Evolutionary conservation across 116 monocot species (phyloP), one percentile per base, ranked within the genome.

Genomic region (Cymodocea nodosa): DNA sequence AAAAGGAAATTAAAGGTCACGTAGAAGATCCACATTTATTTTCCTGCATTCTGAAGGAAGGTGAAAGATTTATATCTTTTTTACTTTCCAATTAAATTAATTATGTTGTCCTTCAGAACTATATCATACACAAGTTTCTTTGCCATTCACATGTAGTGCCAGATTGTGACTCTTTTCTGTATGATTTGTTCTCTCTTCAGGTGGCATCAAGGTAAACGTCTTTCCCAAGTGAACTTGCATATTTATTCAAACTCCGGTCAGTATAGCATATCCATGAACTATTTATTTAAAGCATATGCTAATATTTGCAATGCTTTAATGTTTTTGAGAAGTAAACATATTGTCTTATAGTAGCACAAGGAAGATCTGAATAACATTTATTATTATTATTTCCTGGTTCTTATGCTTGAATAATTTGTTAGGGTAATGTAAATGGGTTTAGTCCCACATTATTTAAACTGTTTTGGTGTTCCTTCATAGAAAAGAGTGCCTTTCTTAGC

Each of bases 1-100:
- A 82, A 76, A 85, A 78, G 61, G 73, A 77, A 3, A 74, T 15
- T 14, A 80, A 64, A 54, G 74, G 82, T 49, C 56, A 51, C 55
- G 73, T 70, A 60, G 70, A 72, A 71, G 85, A 84, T 70, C 89
- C 89, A 63, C 89, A 78, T 40, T 51, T 89, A 51, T 89, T 89
- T 18, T 74, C 78, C 63, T 89, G 83, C 59, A 40, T 58, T 50
- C 75, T 76, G 20, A 76, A 71, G 20, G 74, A 85, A 71, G 85
- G 89, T 85, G 48, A 75, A 35, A 34, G 14, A 17, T n/a, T 4
- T 24, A 59, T 59, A 5, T 12, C 37, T 9, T 35, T 62, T n/a
- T 16, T 30, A 17, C n/a, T n/a, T 61, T 61, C 19, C 36, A 35
- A 62, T 15, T 62, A 37, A 68, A 17, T 23, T 57, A 37, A 34